Base-by-base conservation (phyloP, 305 asterid genomes). In the Fraxinus xanthoxyloides region DNA sequence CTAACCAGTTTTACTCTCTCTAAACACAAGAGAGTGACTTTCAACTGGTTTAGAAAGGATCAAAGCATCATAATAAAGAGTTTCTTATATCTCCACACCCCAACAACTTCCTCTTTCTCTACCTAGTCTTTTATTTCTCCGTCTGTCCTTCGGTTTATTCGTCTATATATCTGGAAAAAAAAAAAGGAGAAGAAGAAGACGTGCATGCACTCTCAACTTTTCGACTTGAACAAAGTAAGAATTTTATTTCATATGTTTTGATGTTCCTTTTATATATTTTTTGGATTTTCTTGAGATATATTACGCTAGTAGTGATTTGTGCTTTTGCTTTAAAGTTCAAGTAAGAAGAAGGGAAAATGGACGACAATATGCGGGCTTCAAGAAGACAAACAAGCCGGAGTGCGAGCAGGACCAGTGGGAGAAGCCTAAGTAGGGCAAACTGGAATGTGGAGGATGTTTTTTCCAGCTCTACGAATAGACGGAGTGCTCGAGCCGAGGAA, bases 381-480 rank as follows among this genome's bases (percentile, higher is more conserved):
- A 31, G 81, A 54, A 76, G 86, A 84, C 90, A 84, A 40, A 77
- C 87, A 7, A 89, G 90, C 82, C 83, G 90, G 80, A 86, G 88
- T 48, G 59, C 87, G 9, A 89, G 90, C 85, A 80, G 89, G 78
- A 85, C 87, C 75, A 21, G 6, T 5, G 84, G 88, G 48, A 76
- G 92, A 79, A 79, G 92, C 26, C 3, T 48, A 15, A 87, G 95
- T 56, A 46, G 83, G 73, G 83, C 91, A 54, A 85, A 72, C 65
- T 89, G 95, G 93, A 78, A 40, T 1, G 80, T 90, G 82, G 98
- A 95, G 85, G 98, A 91, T 77, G 92, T 91, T 0, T 93, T 94
- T 32, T 79, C 90, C 10, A 67, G 88, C 77, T 77, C 85, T 76
- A 48, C 80, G 40, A 61, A 88, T n/a, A 59, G 89, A 81, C 87